Conservation (phyloP, 495 filamentous ascomycete genomes). For the Chaetomium cochliodes region DNA sequence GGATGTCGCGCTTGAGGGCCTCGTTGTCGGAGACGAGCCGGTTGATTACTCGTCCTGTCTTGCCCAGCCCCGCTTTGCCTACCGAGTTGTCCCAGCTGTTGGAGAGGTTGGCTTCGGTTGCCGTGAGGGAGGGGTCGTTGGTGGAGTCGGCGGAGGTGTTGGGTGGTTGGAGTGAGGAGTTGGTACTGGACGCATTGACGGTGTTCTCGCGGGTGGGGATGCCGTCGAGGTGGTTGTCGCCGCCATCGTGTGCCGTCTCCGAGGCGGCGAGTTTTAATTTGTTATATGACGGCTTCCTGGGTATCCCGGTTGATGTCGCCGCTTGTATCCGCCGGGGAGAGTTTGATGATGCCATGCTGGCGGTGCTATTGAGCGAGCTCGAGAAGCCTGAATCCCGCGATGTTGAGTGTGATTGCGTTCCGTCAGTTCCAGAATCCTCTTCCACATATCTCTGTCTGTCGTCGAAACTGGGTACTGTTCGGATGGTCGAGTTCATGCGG, state of each 20-base stretch:
- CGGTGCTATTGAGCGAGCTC: slow-evolving; percentile 48
- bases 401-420: slow-evolving; percentile 35
- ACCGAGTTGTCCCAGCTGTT: slow-evolving; percentile 68
- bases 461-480: slow-evolving; percentile 48
- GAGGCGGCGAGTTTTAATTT: slow-evolving; percentile 37
- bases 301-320: slow-evolving; percentile 27
- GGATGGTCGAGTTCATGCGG: slow-evolving; percentile 47
- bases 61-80: slow-evolving; percentile 77
- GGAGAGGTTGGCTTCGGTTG: slow-evolving; percentile 27
- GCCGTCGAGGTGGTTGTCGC: slow-evolving; percentile 15
- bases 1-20: slow-evolving; percentile 73
- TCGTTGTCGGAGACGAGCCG: slow-evolving; percentile 86
- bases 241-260: slow-evolving; percentile 16
- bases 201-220: slow-evolving; percentile 34
- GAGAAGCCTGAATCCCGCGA: slow-evolving; percentile 48
- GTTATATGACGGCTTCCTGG: slow-evolving; percentile 24
- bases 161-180: not conserved
- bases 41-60: slow-evolving; percentile 92
- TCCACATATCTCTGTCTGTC: slow-evolving; percentile 28
- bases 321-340: slow-evolving; percentile 35
- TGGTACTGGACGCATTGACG: slow-evolving; percentile 23
- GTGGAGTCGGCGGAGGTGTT: slow-evolving; percentile 18
- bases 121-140: slow-evolving; percentile 20
- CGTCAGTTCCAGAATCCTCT: slow-evolving; percentile 36
- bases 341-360: slow-evolving; percentile 40